phyloP scores from a whole-genome alignment of 306 rosid genomes.

The Gynostemma pentaphyllum region DNA sequence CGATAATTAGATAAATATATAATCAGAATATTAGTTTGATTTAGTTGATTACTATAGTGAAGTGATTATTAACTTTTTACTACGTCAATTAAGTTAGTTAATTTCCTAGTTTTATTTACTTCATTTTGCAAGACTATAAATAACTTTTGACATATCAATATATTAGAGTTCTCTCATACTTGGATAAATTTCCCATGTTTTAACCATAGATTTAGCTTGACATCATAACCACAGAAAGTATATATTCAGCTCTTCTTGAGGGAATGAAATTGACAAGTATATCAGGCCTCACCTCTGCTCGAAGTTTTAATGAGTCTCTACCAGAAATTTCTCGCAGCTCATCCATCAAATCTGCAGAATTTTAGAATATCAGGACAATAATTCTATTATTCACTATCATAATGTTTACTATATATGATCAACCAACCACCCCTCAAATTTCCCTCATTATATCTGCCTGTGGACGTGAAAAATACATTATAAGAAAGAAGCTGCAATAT shows the following conservation, averaged over 20 bases:
- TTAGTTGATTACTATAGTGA: no score
- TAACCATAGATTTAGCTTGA: no score
- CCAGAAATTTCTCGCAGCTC: constrained; percentile 65
- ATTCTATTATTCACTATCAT: neutral
- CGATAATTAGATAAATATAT: no score
- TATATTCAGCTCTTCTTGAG: neutral
- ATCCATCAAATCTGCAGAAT: constrained; percentile 54
- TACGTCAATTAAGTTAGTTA: no score
- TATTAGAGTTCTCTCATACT: no score
- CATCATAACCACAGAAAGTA: no score
- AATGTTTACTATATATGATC: neutral
- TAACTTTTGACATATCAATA: no score
- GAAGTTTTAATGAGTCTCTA: constrained; percentile 65
- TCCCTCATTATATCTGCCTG: neutral
- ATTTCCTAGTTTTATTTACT: no score
- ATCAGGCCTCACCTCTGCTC: constrained; percentile 66
- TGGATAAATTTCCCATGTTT: no score
- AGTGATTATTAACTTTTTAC: no score
- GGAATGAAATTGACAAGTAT: neutral
- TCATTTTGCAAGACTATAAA: no score
- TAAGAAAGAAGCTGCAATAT: neutral
- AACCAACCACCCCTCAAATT: neutral
- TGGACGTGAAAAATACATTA: neutral
- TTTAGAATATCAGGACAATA: neutral
- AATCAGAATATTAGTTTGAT: no score